Base-by-base conservation (phyloP, 768 basidiomycete species). In the Amanita brunnescens region DNA sequence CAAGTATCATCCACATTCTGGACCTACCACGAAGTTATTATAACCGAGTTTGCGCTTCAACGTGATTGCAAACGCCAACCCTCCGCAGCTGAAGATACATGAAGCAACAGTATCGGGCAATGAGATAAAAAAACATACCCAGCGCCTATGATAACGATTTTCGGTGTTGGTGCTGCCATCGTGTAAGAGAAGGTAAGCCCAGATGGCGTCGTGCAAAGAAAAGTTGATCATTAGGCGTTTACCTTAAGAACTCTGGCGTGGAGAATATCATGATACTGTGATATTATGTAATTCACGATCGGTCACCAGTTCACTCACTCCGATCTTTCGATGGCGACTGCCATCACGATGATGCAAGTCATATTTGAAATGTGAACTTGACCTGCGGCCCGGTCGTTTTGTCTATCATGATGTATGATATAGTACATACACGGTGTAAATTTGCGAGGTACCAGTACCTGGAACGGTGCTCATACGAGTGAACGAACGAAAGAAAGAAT, bases 41-140 rank as follows among this genome's bases (percentile, higher is more conserved):
- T 58, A 65, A 4, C 58, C 56, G 1, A 67, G 58, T 20, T 69
- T 56, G 6, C 56, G 54, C 54, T 66, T 66, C 34, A 70, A 50
- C 0, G 57, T 61, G 24, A 70, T 64, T 4, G 63, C 66, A 3
- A 58, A 57, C 0, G 59, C 54, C 14, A 70, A 54, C 1, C 67
- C 67, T 2, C 59, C 61, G 16, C 61, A 50, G 2, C 68, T 52
- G 24, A 23, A 16, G 37, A 3, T 23, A 33, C 7, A 10, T 21
- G 16, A 44, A 20, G n/a, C n/a, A 18, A 10, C 13, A 12, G 29
- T 34, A n/a, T 39, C 29, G 12, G 26, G 5, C 6, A 18, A 34
- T 6, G n/a, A 44, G 12, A 38, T 7, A 26, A 16, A 23, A 26
- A 14, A 4, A 50, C 49, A 21, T 37, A 52, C 54, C 45, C 54